These are phyloP conservation scores for Puya raimondii DNA, from an alignment of 176 grass and related monocot genomes.

Conservation along the genomic window DNA sequence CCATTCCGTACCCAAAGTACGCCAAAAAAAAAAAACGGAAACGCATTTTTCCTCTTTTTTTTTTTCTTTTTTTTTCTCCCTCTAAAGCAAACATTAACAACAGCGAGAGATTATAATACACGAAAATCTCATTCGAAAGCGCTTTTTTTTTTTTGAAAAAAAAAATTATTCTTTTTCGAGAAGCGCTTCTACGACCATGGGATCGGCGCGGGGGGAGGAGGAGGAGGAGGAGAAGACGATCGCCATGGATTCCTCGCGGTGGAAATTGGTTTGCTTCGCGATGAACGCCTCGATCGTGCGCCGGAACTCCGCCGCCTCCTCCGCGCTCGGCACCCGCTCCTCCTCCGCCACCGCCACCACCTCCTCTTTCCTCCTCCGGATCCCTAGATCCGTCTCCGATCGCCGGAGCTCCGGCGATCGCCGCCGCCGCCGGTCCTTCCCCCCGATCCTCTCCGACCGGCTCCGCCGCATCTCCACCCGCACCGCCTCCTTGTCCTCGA, in stretches of 20 bases:
- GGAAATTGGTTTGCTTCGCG: conserved; percentile 67
- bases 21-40: no score
- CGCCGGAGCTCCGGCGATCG: conserved; percentile 49
- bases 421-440: conserved; percentile 11
- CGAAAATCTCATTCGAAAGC: background rate
- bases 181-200: background rate
- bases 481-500: conserved; percentile 37
- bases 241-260: conserved; percentile 68
- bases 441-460: conserved; percentile 50
- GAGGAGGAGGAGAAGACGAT: conserved; percentile 4
- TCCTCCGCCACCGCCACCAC: conserved; percentile 25
- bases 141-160: background rate
- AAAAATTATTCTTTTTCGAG: background rate
- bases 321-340: conserved; percentile 19
- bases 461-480: conserved; percentile 30
- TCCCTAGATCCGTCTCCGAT: conserved; percentile 40
- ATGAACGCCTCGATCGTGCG: conserved; percentile 82
- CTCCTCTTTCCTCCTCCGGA: conserved; percentile 21
- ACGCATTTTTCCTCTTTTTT: no score
- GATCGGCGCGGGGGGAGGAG: no score
- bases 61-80: background rate
- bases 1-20: background rate
- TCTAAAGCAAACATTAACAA: background rate
- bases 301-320: conserved; percentile 70
- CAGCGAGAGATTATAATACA: background rate